Percentiles rank a stretch among this genome's conserved stretches.
These are phyloP conservation scores for Gynostemma pentaphyllum DNA, from an alignment of 306 rosid genomes.

Conservation along the genomic window DNA sequence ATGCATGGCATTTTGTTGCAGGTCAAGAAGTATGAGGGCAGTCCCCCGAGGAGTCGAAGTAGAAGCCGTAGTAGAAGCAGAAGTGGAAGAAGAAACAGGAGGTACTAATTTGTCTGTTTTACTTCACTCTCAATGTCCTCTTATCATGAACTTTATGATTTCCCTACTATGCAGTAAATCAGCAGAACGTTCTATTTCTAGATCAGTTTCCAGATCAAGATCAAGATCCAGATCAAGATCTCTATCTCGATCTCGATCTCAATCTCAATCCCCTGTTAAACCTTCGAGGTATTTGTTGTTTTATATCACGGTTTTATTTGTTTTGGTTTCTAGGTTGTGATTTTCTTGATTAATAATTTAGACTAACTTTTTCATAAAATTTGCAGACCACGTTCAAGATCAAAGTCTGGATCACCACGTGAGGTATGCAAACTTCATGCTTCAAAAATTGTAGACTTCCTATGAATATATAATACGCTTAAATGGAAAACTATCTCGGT, in stretches of 20 bases:
- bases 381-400: slow-evolving; percentile 51
- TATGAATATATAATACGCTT: neutral
- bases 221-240: slow-evolving; percentile 77
- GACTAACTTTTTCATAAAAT: slow-evolving; percentile 5
- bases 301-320: neutral
- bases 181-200: slow-evolving; percentile 64
- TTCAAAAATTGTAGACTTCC: neutral
- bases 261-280: slow-evolving; percentile 79
- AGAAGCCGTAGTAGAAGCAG: slow-evolving; percentile 69
- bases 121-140: neutral
- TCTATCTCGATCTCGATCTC: no score
- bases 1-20: slow-evolving; percentile 20
- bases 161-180: slow-evolving; percentile 38
- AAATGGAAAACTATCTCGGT: no score
- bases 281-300: slow-evolving; percentile 46
- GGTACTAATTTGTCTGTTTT: slow-evolving; percentile 25
- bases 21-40: slow-evolving; percentile 69
- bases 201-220: slow-evolving; percentile 76
- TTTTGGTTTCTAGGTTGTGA: neutral
- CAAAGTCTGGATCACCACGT: slow-evolving; percentile 58
- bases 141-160: neutral
- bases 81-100: slow-evolving; percentile 48
- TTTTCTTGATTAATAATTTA: neutral
- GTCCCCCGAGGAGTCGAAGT: slow-evolving; percentile 80
- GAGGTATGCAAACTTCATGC: slow-evolving; percentile 34